Evolutionary conservation across 2,329 filamentous ascomycete species (phyloP), one percentile per base, ranked within the genome.

Genomic region (Lachnum nothofagi): DNA sequence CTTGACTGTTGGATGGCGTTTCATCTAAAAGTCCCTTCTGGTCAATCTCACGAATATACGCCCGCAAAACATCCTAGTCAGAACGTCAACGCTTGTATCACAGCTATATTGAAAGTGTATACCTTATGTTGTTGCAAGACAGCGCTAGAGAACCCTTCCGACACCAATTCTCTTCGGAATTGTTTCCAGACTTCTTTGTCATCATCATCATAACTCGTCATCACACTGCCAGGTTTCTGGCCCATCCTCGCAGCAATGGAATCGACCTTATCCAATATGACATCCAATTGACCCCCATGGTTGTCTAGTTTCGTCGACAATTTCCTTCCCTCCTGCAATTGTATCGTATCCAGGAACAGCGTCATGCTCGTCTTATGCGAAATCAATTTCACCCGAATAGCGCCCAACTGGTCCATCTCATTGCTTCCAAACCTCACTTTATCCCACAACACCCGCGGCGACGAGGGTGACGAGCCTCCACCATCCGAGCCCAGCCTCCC

Each of bases 241-340:
- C 75, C 76, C 20, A 83, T 68, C 9, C 72, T 70, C 9, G 69
- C 63, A 3, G 80, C 79, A 53, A 83, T 75, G 24, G 65, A 65
- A 56, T 84, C 79, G 25, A 83, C 75, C 58, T 82, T 80, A 60
- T 79, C 75, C 62, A 80, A 77, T 59, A 83, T 80, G 6, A 63
- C 61, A 48, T 82, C 75, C 27, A 81, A 65, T 39, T 68, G 42
- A 68, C 61, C 52, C 53, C 57, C 55, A 8, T 60, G 50, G 37
- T 53, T 54, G 41, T 62, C 54, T 25, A 63, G 44, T 5, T 44
- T 49, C 17, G 59, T 58, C 49, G 66, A 54, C 57, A 69, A 60
- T 53, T 70, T 74, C 16, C 67, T 66, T 0, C 71, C 70, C 48
- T 73, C 72, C 48, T 76, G 71, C 37, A 79, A 60, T 60, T 82